These are phyloP conservation scores for Venturia oleaginea DNA, from an alignment of 2,329 filamentous ascomycete genomes.

Conservation along the genomic window DNA sequence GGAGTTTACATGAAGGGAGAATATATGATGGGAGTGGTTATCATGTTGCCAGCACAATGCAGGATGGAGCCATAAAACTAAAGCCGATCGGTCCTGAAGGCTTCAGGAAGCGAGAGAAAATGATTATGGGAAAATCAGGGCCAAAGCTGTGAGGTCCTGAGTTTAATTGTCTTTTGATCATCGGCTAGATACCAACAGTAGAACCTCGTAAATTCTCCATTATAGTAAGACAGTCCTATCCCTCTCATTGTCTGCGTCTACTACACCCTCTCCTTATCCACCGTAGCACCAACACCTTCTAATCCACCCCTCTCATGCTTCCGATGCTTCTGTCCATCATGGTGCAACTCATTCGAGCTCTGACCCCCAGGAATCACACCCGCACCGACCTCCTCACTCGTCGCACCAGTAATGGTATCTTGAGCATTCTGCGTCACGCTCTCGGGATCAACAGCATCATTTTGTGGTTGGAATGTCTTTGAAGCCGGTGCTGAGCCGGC, in stretches of 20 bases:
- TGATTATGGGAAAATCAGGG: neutral
- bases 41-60: constrained; percentile 11
- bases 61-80: constrained; percentile 11
- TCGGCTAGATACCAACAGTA: no score
- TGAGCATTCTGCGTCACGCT: constrained; percentile 34
- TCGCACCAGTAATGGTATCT: constrained; percentile 42
- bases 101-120: neutral
- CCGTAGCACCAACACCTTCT: constrained; percentile 34
- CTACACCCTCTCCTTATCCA: neutral
- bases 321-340: constrained; percentile 35
- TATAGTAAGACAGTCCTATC: no score
- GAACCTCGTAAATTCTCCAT: no score
- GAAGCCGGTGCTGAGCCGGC: constrained; percentile 53
- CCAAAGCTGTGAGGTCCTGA: neutral
- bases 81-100: constrained; percentile 3
- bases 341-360: constrained; percentile 38
- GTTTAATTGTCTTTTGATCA: no score
- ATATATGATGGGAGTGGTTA: constrained; percentile 9
- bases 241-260: no score
- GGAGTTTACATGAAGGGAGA: constrained; percentile 9
- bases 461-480: constrained; percentile 37
- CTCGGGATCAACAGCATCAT: constrained; percentile 34
- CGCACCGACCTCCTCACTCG: constrained; percentile 44
- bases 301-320: constrained; percentile 35
- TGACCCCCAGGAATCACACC: constrained; percentile 46